These are phyloP conservation scores for Nothomitra cinnamomea DNA, from an alignment of 2,329 filamentous ascomycete species.

Conservation along the genomic window DNA sequence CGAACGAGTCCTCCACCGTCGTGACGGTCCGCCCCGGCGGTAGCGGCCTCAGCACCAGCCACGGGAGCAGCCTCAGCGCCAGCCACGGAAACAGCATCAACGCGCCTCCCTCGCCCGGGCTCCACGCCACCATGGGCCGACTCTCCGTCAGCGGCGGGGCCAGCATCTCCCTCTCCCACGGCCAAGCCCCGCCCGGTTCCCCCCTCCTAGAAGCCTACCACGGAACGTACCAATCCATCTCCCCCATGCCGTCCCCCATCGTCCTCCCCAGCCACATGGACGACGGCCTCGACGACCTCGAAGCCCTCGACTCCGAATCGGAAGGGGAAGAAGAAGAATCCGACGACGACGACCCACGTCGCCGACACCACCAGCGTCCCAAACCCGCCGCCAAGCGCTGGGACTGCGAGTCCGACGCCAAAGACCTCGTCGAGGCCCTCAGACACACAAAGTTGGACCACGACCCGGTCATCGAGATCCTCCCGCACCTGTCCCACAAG, in stretches of 20 bases:
- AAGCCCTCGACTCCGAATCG: constrained; percentile 20
- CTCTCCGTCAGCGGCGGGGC: constrained; percentile 11
- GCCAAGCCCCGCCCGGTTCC: constrained; percentile 45
- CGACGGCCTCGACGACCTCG: constrained; percentile 35
- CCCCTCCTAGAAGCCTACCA: constrained; percentile 84
- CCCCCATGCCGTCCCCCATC: constrained; percentile 77
- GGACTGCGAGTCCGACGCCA: constrained; percentile 64
- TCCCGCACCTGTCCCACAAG: constrained; percentile 70
- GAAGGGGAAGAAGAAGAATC: constrained; percentile 15
- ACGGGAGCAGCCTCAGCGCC: too few relatives aligned
- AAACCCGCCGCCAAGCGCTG: constrained; percentile 41
- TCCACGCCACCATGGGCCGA: constrained; percentile 16
- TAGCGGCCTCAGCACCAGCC: neutral
- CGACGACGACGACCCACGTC: neutral
- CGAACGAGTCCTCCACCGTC: constrained; percentile 3
- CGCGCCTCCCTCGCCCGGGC: constrained; percentile 3
- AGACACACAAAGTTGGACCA: constrained; percentile 50
- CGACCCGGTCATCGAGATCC: constrained; percentile 59
- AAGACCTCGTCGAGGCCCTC: constrained; percentile 58
- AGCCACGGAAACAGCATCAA: too few relatives aligned
- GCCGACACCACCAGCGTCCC: constrained; percentile 24
- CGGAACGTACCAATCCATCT: constrained; percentile 86
- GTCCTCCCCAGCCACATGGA: constrained; percentile 39
- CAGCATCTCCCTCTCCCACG: constrained; percentile 17
- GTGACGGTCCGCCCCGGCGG: constrained; percentile 6